Percentiles rank a stretch among this genome's conserved stretches.
Conservation (phyloP, 257 asterid species). For the Przewalskia tangutica region DNA sequence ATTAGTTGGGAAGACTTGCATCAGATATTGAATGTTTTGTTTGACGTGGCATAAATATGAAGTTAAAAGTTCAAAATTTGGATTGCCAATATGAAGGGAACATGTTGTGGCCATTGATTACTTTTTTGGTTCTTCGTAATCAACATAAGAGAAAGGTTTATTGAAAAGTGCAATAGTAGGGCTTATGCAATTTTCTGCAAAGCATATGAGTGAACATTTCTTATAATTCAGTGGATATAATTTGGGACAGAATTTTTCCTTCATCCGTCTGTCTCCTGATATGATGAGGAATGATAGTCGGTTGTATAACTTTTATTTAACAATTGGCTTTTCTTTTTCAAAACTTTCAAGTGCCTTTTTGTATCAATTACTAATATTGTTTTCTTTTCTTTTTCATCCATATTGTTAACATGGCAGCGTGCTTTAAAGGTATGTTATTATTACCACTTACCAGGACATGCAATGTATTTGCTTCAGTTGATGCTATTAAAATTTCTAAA, state of each 20-base stretch:
- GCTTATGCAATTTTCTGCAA: background rate
- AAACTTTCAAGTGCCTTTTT: background rate
- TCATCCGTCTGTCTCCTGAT: background rate
- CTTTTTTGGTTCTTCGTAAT: background rate
- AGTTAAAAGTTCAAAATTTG: background rate
- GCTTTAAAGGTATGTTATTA: conserved; percentile 67
- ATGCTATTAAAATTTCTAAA: conserved; percentile 12
- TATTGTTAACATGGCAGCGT: conserved; percentile 43
- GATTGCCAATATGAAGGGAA: background rate
- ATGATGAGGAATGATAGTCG: background rate
- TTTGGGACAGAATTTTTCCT: background rate
- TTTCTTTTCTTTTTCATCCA: conserved; percentile 6
- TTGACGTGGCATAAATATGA: background rate
- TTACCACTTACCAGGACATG: conserved; percentile 10
- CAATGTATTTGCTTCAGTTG: conserved; percentile 15
- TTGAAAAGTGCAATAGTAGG: background rate
- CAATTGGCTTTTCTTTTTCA: background rate
- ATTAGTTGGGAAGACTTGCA: background rate
- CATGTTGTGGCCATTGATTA: background rate
- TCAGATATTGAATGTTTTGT: background rate
- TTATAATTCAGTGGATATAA: background rate
- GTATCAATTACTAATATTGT: conserved; percentile 6
- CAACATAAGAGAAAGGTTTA: background rate
- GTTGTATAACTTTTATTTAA: background rate
- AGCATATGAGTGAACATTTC: background rate